phyloP scores from a whole-genome alignment of 2,329 filamentous ascomycete genomes.

The Nakataea oryzae region DNA sequence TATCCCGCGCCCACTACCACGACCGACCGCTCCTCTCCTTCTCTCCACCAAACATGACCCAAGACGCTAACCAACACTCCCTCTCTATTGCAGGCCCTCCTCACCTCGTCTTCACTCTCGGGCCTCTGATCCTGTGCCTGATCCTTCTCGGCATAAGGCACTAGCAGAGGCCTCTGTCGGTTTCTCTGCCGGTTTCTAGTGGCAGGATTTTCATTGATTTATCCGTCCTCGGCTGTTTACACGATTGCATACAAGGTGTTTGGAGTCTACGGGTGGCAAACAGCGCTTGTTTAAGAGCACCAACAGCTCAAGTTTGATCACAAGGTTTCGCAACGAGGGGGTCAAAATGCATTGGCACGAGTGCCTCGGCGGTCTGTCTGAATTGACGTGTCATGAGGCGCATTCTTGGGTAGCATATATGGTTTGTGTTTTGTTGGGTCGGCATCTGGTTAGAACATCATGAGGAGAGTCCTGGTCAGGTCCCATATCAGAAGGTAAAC shows the following conservation, averaged over 20 bases:
- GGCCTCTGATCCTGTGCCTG: slow-evolving; percentile 32
- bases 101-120: slow-evolving; percentile 39
- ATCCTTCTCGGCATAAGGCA: slow-evolving; percentile 13
- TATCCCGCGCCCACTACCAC: neutral
- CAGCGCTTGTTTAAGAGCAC: neutral
- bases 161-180: too few species aligned
- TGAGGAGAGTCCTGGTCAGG: neutral
- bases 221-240: slow-evolving; percentile 13
- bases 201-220: neutral
- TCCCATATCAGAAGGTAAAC: neutral
- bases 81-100: slow-evolving; percentile 15
- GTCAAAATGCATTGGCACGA: neutral
- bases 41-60: neutral
- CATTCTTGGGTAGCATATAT: neutral
- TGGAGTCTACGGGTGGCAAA: neutral
- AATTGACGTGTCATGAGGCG: neutral
- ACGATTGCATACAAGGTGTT: neutral
- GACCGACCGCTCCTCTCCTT: neutral
- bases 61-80: neutral
- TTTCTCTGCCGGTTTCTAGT: neutral
- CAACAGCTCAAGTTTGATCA: neutral
- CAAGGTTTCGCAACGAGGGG: neutral
- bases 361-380: neutral
- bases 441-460: neutral
- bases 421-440: neutral